A percentile compares a stretch with the other conserved stretches of the same genome.
Evolutionary conservation across 1,284 basidiomycete species (phyloP).

Genomic region (Cutaneotrichosporon dermatis): DNA sequence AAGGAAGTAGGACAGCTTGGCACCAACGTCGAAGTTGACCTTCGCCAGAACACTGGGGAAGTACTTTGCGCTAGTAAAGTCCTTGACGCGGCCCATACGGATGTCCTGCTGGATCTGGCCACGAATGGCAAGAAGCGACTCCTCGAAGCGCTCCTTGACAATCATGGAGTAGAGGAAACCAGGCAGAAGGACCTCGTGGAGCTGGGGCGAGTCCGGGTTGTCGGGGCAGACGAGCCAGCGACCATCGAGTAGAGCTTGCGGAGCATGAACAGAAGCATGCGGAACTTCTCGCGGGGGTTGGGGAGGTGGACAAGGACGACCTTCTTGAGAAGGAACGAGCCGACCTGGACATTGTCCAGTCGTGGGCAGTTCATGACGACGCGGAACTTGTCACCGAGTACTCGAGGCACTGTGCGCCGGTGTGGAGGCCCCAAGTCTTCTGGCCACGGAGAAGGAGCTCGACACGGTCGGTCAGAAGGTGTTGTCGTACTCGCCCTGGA

Average conservation of each 20-base stretch:
- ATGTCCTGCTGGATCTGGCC: constrained; percentile 72
- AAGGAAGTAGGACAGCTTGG: constrained; percentile 87
- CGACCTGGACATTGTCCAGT: constrained; percentile 83
- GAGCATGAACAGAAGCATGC: constrained; percentile 98
- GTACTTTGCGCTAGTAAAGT: constrained; percentile 86
- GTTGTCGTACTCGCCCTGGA: constrained; percentile 95
- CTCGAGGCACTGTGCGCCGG: constrained; percentile 88
- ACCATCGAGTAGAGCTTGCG: constrained; percentile 92
- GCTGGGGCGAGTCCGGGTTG: constrained; percentile 98
- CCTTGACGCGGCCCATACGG: constrained; percentile 63
- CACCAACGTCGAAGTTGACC: constrained; percentile 88
- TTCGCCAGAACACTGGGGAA: constrained; percentile 71
- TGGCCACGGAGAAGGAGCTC: constrained; percentile 96
- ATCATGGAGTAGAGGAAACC: constrained; percentile 94
- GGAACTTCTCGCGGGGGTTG: constrained; percentile 89
- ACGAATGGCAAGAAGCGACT: constrained; percentile 73
- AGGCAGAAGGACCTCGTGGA: constrained; percentile 95
- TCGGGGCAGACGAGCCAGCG: constrained; percentile 87
- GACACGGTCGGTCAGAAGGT: constrained; percentile 97
- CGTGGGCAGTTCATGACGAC: constrained; percentile 88
- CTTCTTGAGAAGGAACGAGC: constrained; percentile 77
- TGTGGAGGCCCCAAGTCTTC: constrained; percentile 85
- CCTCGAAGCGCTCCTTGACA: constrained; percentile 95
- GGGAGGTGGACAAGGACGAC: constrained; percentile 88
- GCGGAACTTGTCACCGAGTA: constrained; percentile 98